Base-by-base conservation (phyloP, 176 grass and related monocot genomes). In the Oryza glumipatula region DNA sequence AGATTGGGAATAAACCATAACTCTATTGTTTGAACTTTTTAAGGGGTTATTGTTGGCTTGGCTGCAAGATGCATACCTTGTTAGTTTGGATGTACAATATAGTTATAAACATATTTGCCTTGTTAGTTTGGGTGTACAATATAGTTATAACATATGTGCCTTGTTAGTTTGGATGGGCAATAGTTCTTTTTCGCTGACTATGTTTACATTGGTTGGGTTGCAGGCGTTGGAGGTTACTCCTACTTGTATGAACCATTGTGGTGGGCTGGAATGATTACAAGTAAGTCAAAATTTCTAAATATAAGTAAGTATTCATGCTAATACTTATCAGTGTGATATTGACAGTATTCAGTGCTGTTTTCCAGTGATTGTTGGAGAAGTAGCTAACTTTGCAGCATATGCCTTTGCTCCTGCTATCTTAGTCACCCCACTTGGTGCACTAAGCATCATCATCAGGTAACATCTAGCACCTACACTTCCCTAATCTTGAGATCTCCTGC, bases 351-450 rank as follows among this genome's bases (percentile, higher is more conserved):
- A 65, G 12, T 86, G 9, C 24, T 92, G 21, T 73, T 82, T 78
- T 77, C 45, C 82, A 98, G 95, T 98, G 95, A 88, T 98, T 85
- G 95, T 98, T 87, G 95, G 95, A 71, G 95, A 98, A 90, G 77
- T 93, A 76, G 95, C 95, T 56, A 98, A 98, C 70, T 98, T 98
- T 77, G 95, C 95, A 21, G 95, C 95, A 70, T 98, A 98, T 85
- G 95, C 95, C 33, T 98, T 98, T 85, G 95, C 95, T 90, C 95
- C 95, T 84, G 95, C 95, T 90, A 98, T 98, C 82, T 63, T 98
- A 12, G 95, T 98, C 58, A 98, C 95, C 21, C 95, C 95, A 77
- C 93, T 98, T 74, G 95, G 95, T 88, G 95, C 95, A 60, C 92
- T 98, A 84, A 98, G 95, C 77, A 92, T 98, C 24, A 98, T 98